Percentiles rank a stretch among this genome's conserved stretches.
Conservation (phyloP, 257 asterid species). For the Fraxinus anomala region DNA sequence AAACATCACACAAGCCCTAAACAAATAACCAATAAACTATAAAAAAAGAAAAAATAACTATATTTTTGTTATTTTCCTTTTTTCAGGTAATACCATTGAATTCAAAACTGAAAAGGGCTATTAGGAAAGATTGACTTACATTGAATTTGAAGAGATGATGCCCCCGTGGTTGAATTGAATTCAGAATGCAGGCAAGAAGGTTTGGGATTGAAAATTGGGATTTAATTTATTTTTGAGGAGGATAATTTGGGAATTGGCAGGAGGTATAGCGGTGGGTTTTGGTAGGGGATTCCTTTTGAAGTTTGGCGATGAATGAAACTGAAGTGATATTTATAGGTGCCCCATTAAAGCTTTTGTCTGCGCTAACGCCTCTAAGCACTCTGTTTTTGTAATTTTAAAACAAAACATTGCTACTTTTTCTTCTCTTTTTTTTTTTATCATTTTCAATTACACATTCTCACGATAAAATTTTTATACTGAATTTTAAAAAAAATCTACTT, state of each 20-base stretch:
- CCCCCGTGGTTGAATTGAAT: constrained; percentile 9
- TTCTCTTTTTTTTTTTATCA: too few species aligned
- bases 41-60: neutral
- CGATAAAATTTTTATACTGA: too few species aligned
- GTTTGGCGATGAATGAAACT: neutral
- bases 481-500: too few species aligned
- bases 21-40: constrained; percentile 6
- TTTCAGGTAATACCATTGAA: neutral
- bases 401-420: too few species aligned
- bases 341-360: neutral
- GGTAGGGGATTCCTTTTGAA: neutral
- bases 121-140: constrained; percentile 28
- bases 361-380: neutral
- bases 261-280: neutral
- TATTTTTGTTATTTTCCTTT: neutral
- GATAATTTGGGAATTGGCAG: neutral
- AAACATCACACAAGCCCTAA: constrained; percentile 20
- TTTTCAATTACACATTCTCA: too few species aligned
- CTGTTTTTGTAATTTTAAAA: too few species aligned
- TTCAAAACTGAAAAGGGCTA: constrained; percentile 3
- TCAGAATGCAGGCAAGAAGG: neutral
- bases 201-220: neutral
- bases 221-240: neutral
- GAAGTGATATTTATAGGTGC: neutral
- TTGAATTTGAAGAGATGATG: constrained; percentile 17